Evolutionary conservation across 2,329 filamentous ascomycete species (phyloP).

Genomic region (Fusarium sp.): DNA sequence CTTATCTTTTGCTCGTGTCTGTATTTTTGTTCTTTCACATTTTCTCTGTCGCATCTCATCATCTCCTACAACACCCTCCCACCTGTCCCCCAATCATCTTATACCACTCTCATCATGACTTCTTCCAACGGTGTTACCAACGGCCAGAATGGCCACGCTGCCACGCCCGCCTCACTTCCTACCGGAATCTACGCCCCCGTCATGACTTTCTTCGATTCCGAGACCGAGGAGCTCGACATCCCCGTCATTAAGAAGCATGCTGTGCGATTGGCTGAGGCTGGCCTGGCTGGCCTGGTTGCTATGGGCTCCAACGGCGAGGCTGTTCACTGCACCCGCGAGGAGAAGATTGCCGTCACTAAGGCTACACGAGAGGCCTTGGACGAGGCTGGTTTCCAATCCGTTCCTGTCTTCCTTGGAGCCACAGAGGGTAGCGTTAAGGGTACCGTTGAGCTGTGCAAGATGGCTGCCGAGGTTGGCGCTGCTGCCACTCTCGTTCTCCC

Average conservation of each 20-base stretch:
- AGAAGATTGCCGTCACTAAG: slow-evolving; percentile 79
- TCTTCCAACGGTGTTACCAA: slow-evolving; percentile 39
- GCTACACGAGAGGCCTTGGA: slow-evolving; percentile 86
- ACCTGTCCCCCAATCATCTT: not conserved
- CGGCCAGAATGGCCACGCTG: slow-evolving; percentile 42
- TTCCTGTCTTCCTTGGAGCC: slow-evolving; percentile 86
- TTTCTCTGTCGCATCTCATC: slow-evolving; percentile 13
- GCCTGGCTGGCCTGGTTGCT: slow-evolving; percentile 83
- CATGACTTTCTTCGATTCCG: slow-evolving; percentile 89
- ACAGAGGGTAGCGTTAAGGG: slow-evolving; percentile 84
- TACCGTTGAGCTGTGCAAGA: slow-evolving; percentile 79
- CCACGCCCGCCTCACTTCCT: slow-evolving; percentile 69
- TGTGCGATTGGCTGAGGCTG: slow-evolving; percentile 79
- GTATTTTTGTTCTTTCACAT: slow-evolving; percentile 11
- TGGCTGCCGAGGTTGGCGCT: slow-evolving; percentile 75
- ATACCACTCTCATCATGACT: slow-evolving; percentile 41
- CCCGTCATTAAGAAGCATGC: slow-evolving; percentile 83
- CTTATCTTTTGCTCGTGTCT: slow-evolving; percentile 14
- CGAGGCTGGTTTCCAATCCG: slow-evolving; percentile 77
- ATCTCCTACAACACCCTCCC: not conserved
- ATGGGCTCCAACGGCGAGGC: slow-evolving; percentile 95
- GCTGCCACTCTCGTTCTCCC: slow-evolving; percentile 85
- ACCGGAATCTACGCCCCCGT: slow-evolving; percentile 89
- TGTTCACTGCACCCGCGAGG: slow-evolving; percentile 81
- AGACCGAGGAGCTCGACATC: slow-evolving; percentile 87